A percentile compares a stretch with the other conserved stretches of the same genome.
These are phyloP conservation scores for Rhizopogon vulgaris DNA, from an alignment of 768 basidiomycete genomes.

Conservation along the genomic window DNA sequence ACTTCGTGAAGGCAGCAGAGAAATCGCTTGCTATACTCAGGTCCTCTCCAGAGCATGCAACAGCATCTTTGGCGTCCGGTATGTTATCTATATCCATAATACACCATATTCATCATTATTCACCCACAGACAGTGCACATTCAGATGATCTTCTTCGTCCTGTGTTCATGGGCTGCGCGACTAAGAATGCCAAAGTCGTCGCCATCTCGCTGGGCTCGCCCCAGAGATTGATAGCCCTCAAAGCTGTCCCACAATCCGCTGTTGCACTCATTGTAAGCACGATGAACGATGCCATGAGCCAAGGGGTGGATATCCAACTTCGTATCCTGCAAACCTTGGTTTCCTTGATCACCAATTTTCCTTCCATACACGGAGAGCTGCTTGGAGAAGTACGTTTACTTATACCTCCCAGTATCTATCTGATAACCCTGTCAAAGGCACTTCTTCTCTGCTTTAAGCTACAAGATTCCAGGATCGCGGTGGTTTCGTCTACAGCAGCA, in stretches of 20 bases:
- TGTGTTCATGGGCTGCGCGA: constrained; percentile 90
- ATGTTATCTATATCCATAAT: constrained; percentile 16
- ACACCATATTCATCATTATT: constrained; percentile 4
- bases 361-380: constrained; percentile 69
- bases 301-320: constrained; percentile 96
- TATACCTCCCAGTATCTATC: too few relatives aligned
- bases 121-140: constrained; percentile 60
- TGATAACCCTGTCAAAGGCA: constrained; percentile 43
- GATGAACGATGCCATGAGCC: constrained; percentile 82
- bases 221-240: constrained; percentile 82
- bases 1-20: constrained; percentile 65
- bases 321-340: constrained; percentile 90
- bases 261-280: constrained; percentile 78
- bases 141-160: constrained; percentile 79
- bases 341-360: constrained; percentile 85
- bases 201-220: constrained; percentile 88
- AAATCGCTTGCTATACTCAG: constrained; percentile 77
- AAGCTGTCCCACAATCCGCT: constrained; percentile 75
- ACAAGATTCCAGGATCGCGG: constrained; percentile 92
- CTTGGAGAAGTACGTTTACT: constrained; percentile 66
- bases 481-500: constrained; percentile 95
- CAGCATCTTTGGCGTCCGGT: constrained; percentile 69
- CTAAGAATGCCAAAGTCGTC: constrained; percentile 90
- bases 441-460: constrained; percentile 91
- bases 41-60: constrained; percentile 78